Evolutionary conservation across 1,284 basidiomycete genomes (phyloP).

Genomic region (Mycosarcoma maydis): DNA sequence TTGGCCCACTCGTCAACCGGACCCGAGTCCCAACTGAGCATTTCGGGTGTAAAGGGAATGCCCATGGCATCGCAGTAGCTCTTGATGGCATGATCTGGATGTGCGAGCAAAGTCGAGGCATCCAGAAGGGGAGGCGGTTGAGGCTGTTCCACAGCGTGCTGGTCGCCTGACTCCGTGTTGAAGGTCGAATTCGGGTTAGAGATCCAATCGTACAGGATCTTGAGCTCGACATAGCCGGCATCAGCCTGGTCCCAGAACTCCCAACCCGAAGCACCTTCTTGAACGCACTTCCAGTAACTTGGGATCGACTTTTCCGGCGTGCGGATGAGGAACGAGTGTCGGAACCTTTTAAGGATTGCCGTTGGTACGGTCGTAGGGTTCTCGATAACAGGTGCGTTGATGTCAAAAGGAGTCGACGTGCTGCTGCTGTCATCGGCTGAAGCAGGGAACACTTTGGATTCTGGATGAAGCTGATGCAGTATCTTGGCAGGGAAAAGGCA

Average conservation of each 20-base stretch:
- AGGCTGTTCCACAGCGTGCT: slow-evolving; percentile 42
- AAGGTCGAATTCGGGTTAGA: slow-evolving; percentile 56
- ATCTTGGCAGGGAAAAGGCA: slow-evolving; percentile 52
- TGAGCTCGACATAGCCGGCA: slow-evolving; percentile 57
- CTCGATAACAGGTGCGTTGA: slow-evolving; percentile 52
- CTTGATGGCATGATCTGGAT: slow-evolving; percentile 55
- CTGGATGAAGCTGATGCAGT: slow-evolving; percentile 53
- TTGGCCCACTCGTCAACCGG: slow-evolving; percentile 60
- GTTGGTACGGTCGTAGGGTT: slow-evolving; percentile 64
- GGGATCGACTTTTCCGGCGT: slow-evolving; percentile 62
- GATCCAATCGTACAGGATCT: slow-evolving; percentile 62
- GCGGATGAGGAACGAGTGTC: slow-evolving; percentile 64
- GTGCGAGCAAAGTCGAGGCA: slow-evolving; percentile 49
- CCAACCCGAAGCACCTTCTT: slow-evolving; percentile 62
- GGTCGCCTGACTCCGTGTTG: slow-evolving; percentile 43
- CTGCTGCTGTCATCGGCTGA: neutral
- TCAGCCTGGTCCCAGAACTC: slow-evolving; percentile 63
- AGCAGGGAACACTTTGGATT: slow-evolving; percentile 55
- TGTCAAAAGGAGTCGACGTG: slow-evolving; percentile 14
- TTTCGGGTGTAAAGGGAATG: slow-evolving; percentile 55
- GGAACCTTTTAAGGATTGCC: slow-evolving; percentile 55
- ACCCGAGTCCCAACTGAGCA: slow-evolving; percentile 62
- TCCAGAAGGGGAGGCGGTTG: slow-evolving; percentile 59
- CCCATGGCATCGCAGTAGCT: slow-evolving; percentile 55
- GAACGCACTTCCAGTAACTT: slow-evolving; percentile 62